Percentiles rank a stretch among this genome's conserved stretches.
Evolutionary conservation across 2,329 filamentous ascomycete species (phyloP).

Genomic region (Parastagonospora nodorum): DNA sequence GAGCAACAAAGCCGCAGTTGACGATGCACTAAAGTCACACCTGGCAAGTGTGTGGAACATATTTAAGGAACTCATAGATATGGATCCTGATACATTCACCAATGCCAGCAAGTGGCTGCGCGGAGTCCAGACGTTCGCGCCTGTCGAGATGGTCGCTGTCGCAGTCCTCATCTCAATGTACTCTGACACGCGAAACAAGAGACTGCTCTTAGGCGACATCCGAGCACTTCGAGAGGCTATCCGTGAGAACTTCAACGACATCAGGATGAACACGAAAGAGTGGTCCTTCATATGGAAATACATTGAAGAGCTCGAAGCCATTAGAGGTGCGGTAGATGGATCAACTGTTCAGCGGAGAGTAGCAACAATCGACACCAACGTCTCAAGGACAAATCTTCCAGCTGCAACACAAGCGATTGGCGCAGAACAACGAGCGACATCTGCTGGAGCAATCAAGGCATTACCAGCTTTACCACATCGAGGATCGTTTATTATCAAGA

Average conservation of each 20-base stretch:
- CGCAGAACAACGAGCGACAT: neutral
- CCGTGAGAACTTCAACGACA: slow-evolving; percentile 34
- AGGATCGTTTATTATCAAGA: slow-evolving; percentile 1
- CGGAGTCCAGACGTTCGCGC: slow-evolving; percentile 41
- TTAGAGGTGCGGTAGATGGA: slow-evolving; percentile 29
- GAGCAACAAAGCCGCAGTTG: slow-evolving; percentile 28
- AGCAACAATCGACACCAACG: neutral
- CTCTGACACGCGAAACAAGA: slow-evolving; percentile 31
- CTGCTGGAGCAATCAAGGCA: slow-evolving; percentile 6
- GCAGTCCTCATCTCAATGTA: slow-evolving; percentile 41
- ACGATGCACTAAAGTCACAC: slow-evolving; percentile 38
- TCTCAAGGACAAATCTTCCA: no score
- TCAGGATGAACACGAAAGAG: slow-evolving; percentile 27
- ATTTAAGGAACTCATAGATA: slow-evolving; percentile 31
- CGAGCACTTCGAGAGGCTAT: slow-evolving; percentile 26
- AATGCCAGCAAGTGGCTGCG: slow-evolving; percentile 30
- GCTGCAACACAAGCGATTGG: neutral
- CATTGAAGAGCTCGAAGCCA: slow-evolving; percentile 32
- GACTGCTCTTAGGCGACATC: slow-evolving; percentile 38
- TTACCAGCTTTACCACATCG: slow-evolving; percentile 8
- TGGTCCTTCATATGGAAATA: slow-evolving; percentile 43
- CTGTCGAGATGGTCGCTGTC: slow-evolving; percentile 44
- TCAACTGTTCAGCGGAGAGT: slow-evolving; percentile 8
- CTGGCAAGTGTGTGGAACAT: slow-evolving; percentile 40
- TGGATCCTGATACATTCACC: slow-evolving; percentile 34